Evolutionary conservation across 805 yeast genomes (phyloP).

Genomic region (Pichia scutulata): DNA sequence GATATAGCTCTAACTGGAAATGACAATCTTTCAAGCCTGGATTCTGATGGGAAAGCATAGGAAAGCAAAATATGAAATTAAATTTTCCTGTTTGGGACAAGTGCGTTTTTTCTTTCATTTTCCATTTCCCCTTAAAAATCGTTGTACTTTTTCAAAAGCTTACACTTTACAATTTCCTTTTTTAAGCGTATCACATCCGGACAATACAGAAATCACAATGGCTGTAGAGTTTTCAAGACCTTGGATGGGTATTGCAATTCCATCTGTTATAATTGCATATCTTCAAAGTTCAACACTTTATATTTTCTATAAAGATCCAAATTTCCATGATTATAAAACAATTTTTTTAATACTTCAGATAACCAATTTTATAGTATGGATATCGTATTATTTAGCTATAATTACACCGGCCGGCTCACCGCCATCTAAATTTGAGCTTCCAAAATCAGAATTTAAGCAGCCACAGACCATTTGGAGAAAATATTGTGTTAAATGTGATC

Average conservation of each 20-base stretch:
- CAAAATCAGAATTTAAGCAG: constrained; percentile 1
- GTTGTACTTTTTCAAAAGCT: background rate
- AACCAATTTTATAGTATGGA: constrained; percentile 47
- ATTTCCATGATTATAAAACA: constrained; percentile 9
- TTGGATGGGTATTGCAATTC: constrained; percentile 49
- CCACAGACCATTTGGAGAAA: constrained; percentile 41
- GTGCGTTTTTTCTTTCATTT: background rate
- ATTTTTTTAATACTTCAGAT: constrained; percentile 32
- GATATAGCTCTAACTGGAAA: no score
- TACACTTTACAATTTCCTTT: no score
- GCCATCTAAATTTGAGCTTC: constrained; percentile 36
- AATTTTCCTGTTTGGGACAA: background rate
- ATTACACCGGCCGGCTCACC: constrained; percentile 61
- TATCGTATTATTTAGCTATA: constrained; percentile 68
- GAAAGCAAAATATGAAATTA: background rate
- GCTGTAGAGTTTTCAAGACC: constrained; percentile 37
- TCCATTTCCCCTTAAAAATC: background rate
- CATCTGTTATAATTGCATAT: constrained; percentile 46
- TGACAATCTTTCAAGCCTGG: no score
- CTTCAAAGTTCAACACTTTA: constrained; percentile 59
- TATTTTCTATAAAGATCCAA: constrained; percentile 42
- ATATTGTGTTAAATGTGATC: constrained; percentile 67
- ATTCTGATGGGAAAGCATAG: no score
- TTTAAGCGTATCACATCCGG: background rate
- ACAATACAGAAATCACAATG: no score